phyloP scores from a whole-genome alignment of 2,329 filamentous ascomycete species.

The Phyllosticta paracitricarpa region DNA sequence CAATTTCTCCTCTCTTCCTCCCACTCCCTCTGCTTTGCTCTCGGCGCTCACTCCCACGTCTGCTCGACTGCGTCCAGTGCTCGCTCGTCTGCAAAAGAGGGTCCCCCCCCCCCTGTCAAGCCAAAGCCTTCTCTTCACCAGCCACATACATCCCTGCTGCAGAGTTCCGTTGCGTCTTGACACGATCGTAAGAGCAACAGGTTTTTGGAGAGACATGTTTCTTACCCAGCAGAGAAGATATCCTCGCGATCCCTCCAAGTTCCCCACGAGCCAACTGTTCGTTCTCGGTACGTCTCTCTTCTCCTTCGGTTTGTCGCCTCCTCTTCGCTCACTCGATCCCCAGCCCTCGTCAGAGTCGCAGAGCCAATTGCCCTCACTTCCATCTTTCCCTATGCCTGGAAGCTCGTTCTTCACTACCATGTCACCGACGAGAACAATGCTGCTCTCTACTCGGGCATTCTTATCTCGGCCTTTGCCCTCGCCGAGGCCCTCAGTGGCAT shows the following conservation, averaged over 20 bases:
- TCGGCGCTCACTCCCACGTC: background rate
- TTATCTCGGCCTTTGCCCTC: constrained; percentile 81
- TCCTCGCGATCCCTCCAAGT: constrained; percentile 58
- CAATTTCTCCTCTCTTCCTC: background rate
- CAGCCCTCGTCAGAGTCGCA: constrained; percentile 83
- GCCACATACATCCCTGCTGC: background rate
- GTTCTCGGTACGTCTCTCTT: constrained; percentile 57
- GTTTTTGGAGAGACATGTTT: constrained; percentile 43
- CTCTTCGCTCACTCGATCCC: background rate
- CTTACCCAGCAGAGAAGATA: constrained; percentile 48
- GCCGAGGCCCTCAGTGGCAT: constrained; percentile 80
- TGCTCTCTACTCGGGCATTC: constrained; percentile 75
- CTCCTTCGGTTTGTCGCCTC: background rate
- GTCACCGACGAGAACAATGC: constrained; percentile 34
- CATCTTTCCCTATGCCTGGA: constrained; percentile 69
- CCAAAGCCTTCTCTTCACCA: background rate
- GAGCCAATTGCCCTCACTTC: constrained; percentile 90
- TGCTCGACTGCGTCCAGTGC: background rate
- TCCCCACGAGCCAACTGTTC: constrained; percentile 74
- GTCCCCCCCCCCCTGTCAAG: background rate
- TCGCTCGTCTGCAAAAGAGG: background rate
- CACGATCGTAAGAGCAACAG: constrained; percentile 42
- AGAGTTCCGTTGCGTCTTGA: constrained; percentile 12
- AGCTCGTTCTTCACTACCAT: constrained; percentile 28
- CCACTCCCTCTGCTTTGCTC: background rate